Evolutionary conservation across 139 green algal species (phyloP), one percentile per base, ranked within the genome.

Genomic region (Pleodorina starrii): DNA sequence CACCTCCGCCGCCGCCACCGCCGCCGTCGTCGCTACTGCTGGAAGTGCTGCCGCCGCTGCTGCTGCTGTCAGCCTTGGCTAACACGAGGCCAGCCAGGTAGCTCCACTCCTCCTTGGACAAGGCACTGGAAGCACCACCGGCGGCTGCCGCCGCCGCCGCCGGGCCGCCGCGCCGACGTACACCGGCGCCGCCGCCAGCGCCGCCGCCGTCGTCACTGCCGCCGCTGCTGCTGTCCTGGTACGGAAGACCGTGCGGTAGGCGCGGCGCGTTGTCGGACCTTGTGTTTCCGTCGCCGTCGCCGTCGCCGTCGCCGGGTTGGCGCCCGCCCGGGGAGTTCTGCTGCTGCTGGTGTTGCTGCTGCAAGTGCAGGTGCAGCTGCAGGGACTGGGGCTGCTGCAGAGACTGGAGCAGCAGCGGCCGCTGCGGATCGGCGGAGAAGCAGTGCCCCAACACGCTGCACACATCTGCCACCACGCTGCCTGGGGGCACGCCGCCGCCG

Each of bases 401-500:
- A 4, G n/a, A 32, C 32, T 21, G 32, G 48, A 19, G 75, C 9
- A 60, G 50, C n/a, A 0, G 76, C 29, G 36, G 48, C 50, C 14
- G 48, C 42, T 44, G 80, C n/a, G 6, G 57, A 36, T 44, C 9
- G 4, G 10, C 16, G 0, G 17, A 0, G n/a, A 89, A 38, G 84
- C 84, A 82, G 35, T 73, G 68, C 16, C 50, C 43, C 25, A 89
- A 35, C 5, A 89, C 84, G 50, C 48, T 73, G 48, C 84, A 82
- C 84, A 89, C 73, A 27, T 89, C 84, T 1, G 48, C 48, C 48
- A 89, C 84, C 2, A 89, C 84, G 48, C 84, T 89, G 36, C 48
- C 48, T 0, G 68, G 84, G 35, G 32, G 63, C 12, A 68, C 40
- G 29, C 12, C 38, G 7, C 5, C 60, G 25, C 16, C 17, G 16